Evolutionary conservation across 495 filamentous ascomycete genomes (phyloP).

Genomic region (Neurospora sp.): DNA sequence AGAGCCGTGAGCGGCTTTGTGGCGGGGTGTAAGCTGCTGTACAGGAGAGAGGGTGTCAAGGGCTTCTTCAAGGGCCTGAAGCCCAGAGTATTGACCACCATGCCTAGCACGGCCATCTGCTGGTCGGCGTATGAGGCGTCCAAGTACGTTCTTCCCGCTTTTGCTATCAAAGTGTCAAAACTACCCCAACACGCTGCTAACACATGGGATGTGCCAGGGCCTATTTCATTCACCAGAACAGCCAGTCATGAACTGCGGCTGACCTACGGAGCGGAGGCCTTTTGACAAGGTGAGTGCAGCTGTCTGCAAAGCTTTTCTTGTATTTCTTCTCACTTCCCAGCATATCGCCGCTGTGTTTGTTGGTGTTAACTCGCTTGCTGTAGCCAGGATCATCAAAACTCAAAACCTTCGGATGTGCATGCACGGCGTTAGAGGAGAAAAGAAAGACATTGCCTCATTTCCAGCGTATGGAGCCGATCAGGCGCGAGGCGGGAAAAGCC

Average conservation of each 20-base stretch:
- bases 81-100: slow-evolving; percentile 87
- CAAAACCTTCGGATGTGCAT: background rate
- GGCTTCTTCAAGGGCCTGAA: slow-evolving; percentile 91
- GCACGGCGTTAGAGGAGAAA: background rate
- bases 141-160: slow-evolving; percentile 32
- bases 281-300: background rate
- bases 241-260: slow-evolving; percentile 3
- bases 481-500: background rate
- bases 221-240: slow-evolving; percentile 45
- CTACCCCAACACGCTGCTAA: slow-evolving; percentile 2
- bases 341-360: background rate
- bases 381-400: background rate
- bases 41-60: slow-evolving; percentile 67
- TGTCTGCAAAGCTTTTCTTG: background rate
- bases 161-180: background rate
- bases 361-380: background rate
- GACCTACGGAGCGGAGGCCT: background rate
- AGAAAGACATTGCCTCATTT: background rate
- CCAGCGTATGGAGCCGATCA: background rate
- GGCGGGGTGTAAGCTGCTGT: slow-evolving; percentile 73
- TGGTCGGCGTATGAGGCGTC: slow-evolving; percentile 67
- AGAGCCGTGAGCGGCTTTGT: slow-evolving; percentile 74
- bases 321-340: background rate
- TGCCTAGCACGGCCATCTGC: slow-evolving; percentile 98
- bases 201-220: slow-evolving; percentile 28